phyloP scores from a whole-genome alignment of 1,284 basidiomycete genomes.

The Moniliophthora roreri region DNA sequence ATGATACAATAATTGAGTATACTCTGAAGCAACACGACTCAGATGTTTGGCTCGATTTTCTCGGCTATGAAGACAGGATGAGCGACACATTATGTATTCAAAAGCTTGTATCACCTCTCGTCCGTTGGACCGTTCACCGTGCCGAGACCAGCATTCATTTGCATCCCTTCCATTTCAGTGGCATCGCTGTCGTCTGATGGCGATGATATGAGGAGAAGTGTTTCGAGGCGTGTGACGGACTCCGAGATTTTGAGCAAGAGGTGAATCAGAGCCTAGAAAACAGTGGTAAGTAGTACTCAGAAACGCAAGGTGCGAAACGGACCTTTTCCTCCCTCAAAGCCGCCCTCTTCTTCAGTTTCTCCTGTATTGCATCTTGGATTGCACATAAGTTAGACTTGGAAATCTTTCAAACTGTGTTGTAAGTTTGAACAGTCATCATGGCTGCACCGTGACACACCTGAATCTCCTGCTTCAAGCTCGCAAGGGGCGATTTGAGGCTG shows the following conservation, averaged over 20 bases:
- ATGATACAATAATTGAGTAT: conserved; percentile 91
- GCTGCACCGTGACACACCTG: conserved; percentile 51
- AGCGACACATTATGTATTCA: conserved; percentile 7
- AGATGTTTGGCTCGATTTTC: conserved; percentile 81
- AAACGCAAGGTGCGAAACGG: conserved; percentile 10
- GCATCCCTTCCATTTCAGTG: conserved; percentile 28
- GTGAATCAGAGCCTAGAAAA: conserved; percentile 70
- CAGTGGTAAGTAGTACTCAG: conserved; percentile 5
- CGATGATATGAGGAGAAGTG: conserved; percentile 66
- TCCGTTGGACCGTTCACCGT: conserved; percentile 28
- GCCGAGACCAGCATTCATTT: conserved; percentile 25
- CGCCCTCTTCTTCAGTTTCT: conserved; percentile 73
- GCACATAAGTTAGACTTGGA: conserved; percentile 62
- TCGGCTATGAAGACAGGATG: conserved; percentile 38
- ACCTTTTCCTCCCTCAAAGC: conserved; percentile 84
- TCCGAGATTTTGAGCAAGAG: conserved; percentile 88
- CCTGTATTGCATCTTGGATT: conserved; percentile 75
- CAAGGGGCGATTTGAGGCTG: conserved; percentile 65
- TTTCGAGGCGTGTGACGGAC: conserved; percentile 81
- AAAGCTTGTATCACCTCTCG: conserved; percentile 33
- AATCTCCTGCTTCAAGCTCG: conserved; percentile 63
- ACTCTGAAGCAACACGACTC: conserved; percentile 84
- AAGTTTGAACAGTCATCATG: no score
- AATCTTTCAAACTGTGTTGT: conserved; percentile 49
- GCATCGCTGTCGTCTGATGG: conserved; percentile 41